Percentiles rank a stretch among this genome's conserved stretches.
phyloP scores from a whole-genome alignment of 352 stramenopile species.

The Globisporangium uncinulatum region DNA sequence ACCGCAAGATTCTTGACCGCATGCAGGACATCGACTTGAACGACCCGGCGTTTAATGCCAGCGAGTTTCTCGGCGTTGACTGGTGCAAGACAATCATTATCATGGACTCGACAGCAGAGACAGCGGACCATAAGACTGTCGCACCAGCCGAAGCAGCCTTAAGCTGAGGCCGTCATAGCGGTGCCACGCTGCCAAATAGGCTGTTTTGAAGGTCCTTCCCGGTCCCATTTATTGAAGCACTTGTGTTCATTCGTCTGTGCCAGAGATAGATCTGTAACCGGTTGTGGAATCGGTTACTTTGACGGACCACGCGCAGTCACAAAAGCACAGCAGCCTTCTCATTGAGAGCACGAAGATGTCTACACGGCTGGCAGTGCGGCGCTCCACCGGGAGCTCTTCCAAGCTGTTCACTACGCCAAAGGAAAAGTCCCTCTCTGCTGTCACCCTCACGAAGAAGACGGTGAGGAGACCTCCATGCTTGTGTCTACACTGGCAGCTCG shows the following conservation, averaged over 20 bases:
- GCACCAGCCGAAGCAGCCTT: too few relatives aligned
- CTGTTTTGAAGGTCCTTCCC: background rate
- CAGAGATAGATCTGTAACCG: too few relatives aligned
- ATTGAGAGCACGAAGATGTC: constrained; percentile 1
- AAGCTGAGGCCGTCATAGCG: background rate
- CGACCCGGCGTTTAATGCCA: constrained; percentile 8
- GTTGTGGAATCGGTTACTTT: too few relatives aligned
- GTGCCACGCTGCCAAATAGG: too few relatives aligned
- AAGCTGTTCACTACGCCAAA: constrained; percentile 36
- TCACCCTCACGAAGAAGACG: constrained; percentile 57
- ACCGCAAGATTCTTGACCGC: constrained; percentile 15
- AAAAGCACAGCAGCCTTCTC: too few relatives aligned
- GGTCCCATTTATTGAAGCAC: too few relatives aligned
- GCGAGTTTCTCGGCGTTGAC: constrained; percentile 6
- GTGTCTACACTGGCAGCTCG: background rate
- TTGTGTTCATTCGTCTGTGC: too few relatives aligned
- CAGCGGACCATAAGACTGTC: background rate
- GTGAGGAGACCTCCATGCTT: constrained; percentile 12
- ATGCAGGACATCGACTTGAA: constrained; percentile 9
- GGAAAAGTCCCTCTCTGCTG: constrained; percentile 46
- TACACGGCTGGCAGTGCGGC: constrained; percentile 14
- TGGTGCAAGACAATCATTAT: constrained; percentile 11
- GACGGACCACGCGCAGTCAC: too few relatives aligned
- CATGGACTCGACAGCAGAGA: background rate
- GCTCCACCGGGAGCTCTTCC: constrained; percentile 33